phyloP scores from a whole-genome alignment of 805 yeast species.

The Cyberlindnera bimundalis region DNA sequence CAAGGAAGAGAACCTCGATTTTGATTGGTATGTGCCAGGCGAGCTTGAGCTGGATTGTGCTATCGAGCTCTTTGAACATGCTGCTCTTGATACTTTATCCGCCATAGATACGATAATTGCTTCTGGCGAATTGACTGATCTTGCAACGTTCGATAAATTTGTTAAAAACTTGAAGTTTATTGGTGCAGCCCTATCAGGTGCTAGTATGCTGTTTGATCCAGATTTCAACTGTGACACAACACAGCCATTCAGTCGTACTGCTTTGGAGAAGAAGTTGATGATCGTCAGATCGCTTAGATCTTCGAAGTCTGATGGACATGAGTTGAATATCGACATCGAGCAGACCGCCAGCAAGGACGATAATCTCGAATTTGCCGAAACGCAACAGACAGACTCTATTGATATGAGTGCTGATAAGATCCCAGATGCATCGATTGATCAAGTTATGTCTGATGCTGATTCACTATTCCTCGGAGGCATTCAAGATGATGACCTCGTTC shows the following conservation, averaged over 20 bases:
- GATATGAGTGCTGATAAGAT: conserved; percentile 18
- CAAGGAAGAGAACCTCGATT: conserved; percentile 43
- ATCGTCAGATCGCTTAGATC: conserved; percentile 36
- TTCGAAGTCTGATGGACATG: conserved; percentile 32
- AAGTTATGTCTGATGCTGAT: conserved; percentile 22
- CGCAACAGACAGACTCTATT: neutral
- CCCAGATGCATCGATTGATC: conserved; percentile 1
- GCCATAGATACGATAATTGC: conserved; percentile 38
- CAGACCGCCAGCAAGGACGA: conserved; percentile 32
- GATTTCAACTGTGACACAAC: conserved; percentile 39
- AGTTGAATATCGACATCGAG: conserved; percentile 37
- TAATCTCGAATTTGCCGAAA: conserved; percentile 14
- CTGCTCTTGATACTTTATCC: conserved; percentile 42
- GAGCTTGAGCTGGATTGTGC: conserved; percentile 57
- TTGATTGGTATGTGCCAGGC: conserved; percentile 76
- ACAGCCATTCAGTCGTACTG: conserved; percentile 12
- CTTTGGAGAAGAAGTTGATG: conserved; percentile 28
- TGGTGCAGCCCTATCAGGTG: conserved; percentile 63
- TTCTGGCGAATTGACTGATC: conserved; percentile 20
- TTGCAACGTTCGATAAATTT: conserved; percentile 48
- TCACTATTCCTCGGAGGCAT: neutral
- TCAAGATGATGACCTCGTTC: neutral
- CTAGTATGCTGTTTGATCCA: conserved; percentile 71
- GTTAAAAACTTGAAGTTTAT: conserved; percentile 53
- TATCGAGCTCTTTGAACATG: conserved; percentile 48